A percentile compares a stretch with the other conserved stretches of the same genome.
phyloP scores from a whole-genome alignment of 2,329 filamentous ascomycete genomes.

The Biscogniauxia mediterranea region DNA sequence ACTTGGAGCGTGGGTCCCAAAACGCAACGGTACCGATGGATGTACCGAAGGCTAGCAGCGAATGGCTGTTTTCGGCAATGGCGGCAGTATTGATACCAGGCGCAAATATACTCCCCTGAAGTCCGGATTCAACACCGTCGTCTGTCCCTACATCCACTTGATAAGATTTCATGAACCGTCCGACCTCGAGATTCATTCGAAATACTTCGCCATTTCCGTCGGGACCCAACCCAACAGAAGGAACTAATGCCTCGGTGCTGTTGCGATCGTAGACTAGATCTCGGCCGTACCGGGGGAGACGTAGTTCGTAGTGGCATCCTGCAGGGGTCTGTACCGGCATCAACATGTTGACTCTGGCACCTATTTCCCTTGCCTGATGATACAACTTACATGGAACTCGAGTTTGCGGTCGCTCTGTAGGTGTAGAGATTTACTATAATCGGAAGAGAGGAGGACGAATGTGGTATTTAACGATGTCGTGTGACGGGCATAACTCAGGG shows the following conservation, averaged over 20 bases:
- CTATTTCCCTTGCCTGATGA: slow-evolving; percentile 44
- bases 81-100: slow-evolving; percentile 86
- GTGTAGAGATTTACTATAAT: slow-evolving; percentile 93
- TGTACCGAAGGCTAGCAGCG: slow-evolving; percentile 89
- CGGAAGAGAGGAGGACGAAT: slow-evolving; percentile 81
- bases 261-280: slow-evolving; percentile 76
- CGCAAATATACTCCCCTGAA: slow-evolving; percentile 83
- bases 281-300: slow-evolving; percentile 88
- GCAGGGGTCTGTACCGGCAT: slow-evolving; percentile 21
- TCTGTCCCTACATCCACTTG: slow-evolving; percentile 88
- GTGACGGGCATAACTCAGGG: slow-evolving; percentile 89
- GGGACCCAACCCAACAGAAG: slow-evolving; percentile 80
- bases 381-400: slow-evolving; percentile 67
- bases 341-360: background rate
- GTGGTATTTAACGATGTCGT: slow-evolving; percentile 90
- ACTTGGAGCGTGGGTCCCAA: slow-evolving; percentile 86
- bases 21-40: slow-evolving; percentile 95
- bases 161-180: slow-evolving; percentile 91
- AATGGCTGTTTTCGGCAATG: slow-evolving; percentile 85
- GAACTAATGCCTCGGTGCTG: slow-evolving; percentile 76
- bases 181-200: slow-evolving; percentile 84
- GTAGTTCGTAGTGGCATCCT: slow-evolving; percentile 83
- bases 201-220: slow-evolving; percentile 92
- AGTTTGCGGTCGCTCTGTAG: slow-evolving; percentile 87
- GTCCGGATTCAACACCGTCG: slow-evolving; percentile 67